Base-by-base conservation (phyloP, 2,329 filamentous ascomycete species). In the Lachnellula suecica region DNA sequence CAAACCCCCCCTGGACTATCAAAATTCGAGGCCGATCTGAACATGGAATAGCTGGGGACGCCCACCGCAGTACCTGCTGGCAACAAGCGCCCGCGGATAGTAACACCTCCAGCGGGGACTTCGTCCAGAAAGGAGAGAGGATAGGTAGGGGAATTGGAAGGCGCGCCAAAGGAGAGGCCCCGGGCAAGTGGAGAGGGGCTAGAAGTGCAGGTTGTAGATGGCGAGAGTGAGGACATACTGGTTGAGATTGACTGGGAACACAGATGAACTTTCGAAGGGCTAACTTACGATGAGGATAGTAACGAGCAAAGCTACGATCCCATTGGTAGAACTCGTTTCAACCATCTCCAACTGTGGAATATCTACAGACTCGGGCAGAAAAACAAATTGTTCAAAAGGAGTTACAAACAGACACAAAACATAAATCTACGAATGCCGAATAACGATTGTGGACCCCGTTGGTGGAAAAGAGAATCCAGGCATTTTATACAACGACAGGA, bases 121-220 rank as follows among this genome's bases (percentile, higher is more conserved):
- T 41, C 25, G 22, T 9, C 44, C 47, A 2, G 15, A 22, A 3
- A 53, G 6, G 10, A 45, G 7, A n/a, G 38, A 42, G 13, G 15
- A 27, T 3, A 51, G 23, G 23, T 37, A 53, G 5, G 47, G 46
- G 2, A 54, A 35, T 9, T 56, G 61, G 4, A 57, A 63, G 13
- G 53, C 41, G 4, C 57, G 58, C 38, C 59, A 59, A 8, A 53
- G 44, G 8, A 54, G 57, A 1, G 63, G 63, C 1, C 63, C 65
- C 0, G 65, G 63, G 23, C 54, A 59, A 3, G 49, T 53, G 9
- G 54, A 50, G 11, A 66, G 61, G 4, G 62, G 59, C 42, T 63
- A 58, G 35, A 66, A 56, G 45, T 57, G 64, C 7, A 64, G 38
- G 40, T 57, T 55, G 34, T 52, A 53, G 11, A 47, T 47, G 22